Conservation (phyloP, 1,284 basidiomycete genomes). For the Gymnopus androsaceus region DNA sequence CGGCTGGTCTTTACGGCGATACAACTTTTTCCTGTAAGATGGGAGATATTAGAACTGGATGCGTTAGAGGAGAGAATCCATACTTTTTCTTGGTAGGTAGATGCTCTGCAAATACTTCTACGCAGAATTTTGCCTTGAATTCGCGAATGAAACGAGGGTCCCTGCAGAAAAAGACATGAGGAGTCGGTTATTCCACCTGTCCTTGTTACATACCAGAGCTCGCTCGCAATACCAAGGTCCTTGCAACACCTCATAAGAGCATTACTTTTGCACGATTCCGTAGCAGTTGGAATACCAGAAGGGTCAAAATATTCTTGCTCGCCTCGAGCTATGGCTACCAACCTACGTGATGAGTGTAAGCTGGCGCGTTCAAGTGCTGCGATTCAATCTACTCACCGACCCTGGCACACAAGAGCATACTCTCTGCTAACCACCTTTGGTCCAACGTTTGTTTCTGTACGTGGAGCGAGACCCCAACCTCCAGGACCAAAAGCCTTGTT, state of each 20-base stretch:
- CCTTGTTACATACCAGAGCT: conserved; percentile 75
- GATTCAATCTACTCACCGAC: conserved; percentile 57
- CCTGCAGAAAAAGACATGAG: conserved; percentile 45
- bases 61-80: conserved; percentile 30
- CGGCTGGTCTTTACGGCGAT: conserved; percentile 84
- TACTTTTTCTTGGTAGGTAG: conserved; percentile 86
- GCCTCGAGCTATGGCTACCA: conserved; percentile 90
- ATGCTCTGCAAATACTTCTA: conserved; percentile 88
- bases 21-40: conserved; percentile 77
- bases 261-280: conserved; percentile 95
- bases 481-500: conserved; percentile 97
- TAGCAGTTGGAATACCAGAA: conserved; percentile 88
- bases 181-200: not conserved
- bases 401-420: conserved; percentile 93
- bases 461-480: conserved; percentile 94
- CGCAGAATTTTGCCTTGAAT: conserved; percentile 85
- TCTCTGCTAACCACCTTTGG: conserved; percentile 90
- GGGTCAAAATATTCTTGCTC: conserved; percentile 98
- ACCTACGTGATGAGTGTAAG: conserved; percentile 42
- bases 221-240: conserved; percentile 93
- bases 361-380: not conserved
- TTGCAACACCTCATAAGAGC: conserved; percentile 98
- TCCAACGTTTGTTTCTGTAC: conserved; percentile 90
- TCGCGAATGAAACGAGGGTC: conserved; percentile 94
- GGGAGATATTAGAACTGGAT: conserved; percentile 7